phyloP scores from a whole-genome alignment of 345 rosid species.

The Acer saccharum region DNA sequence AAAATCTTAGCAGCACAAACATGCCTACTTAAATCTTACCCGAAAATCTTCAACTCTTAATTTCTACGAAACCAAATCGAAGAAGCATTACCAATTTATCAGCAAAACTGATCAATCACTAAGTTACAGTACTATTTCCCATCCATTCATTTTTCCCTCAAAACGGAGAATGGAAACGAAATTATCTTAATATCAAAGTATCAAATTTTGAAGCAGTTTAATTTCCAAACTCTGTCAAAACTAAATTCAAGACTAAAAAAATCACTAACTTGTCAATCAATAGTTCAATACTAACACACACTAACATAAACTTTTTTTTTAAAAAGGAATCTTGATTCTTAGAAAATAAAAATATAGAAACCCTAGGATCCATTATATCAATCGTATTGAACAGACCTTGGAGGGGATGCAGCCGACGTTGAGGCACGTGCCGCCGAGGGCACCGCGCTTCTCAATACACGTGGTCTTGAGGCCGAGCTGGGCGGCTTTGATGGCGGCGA shows the following conservation, averaged over 20 bases:
- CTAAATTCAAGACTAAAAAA: neutral
- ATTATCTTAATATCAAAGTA: no score
- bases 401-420: conserved; percentile 99
- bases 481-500: conserved; percentile 98
- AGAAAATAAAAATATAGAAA: neutral
- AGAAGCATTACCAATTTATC: neutral
- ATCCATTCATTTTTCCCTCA: no score
- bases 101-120: neutral
- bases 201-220: no score
- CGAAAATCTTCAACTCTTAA: no score
- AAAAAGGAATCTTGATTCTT: neutral
- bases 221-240: neutral
- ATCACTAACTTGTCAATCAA: neutral
- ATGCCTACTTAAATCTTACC: neutral
- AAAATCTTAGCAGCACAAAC: neutral
- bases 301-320: neutral
- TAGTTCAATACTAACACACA: neutral
- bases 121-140: no score
- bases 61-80: neutral
- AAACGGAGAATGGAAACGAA: no score
- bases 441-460: conserved; percentile 94
- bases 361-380: neutral
- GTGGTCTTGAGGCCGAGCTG: conserved; percentile 98
- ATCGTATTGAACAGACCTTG: conserved; percentile 49
- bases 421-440: conserved; percentile 99